Percentiles rank a stretch among this genome's conserved stretches.
Conservation (phyloP, 306 rosid genomes). For the Quillaja saponaria region DNA sequence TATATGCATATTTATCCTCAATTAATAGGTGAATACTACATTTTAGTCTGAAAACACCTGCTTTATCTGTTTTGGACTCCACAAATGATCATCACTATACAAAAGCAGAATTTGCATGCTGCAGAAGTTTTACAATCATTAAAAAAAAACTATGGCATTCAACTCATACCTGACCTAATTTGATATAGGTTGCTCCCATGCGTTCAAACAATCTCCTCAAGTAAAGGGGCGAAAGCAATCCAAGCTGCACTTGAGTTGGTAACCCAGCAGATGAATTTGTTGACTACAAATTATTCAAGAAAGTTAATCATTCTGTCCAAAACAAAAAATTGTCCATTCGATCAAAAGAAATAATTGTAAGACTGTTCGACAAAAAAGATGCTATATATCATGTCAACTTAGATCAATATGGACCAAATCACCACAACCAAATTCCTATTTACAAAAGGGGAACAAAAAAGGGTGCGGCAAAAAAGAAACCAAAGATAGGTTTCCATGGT, state of each 20-base stretch:
- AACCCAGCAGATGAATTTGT: constrained; percentile 66
- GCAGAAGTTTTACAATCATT: too few relatives aligned
- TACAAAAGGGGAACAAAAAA: too few relatives aligned
- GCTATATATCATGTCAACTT: background rate
- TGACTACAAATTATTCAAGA: constrained; percentile 48
- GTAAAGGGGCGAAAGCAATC: constrained; percentile 75
- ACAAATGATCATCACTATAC: background rate
- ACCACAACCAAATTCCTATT: too few relatives aligned
- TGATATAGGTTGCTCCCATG: constrained; percentile 93
- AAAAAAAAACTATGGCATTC: background rate
- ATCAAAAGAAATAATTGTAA: too few relatives aligned
- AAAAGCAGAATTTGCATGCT: background rate
- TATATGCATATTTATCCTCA: constrained; percentile 4
- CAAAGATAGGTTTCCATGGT: too few relatives aligned
- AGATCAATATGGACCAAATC: background rate
- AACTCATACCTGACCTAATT: constrained; percentile 81
- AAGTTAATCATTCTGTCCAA: constrained; percentile 25
- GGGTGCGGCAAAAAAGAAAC: too few relatives aligned
- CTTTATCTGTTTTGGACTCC: background rate
- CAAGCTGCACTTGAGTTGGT: constrained; percentile 73
- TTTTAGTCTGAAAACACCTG: background rate
- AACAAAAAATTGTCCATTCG: too few relatives aligned
- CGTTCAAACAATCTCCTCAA: constrained; percentile 88
- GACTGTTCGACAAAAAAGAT: too few relatives aligned
- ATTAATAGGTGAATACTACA: constrained; percentile 8